Evolutionary conservation across 2,329 filamentous ascomycete genomes (phyloP), one percentile per base, ranked within the genome.

Genomic region (Gyromitra esculenta): DNA sequence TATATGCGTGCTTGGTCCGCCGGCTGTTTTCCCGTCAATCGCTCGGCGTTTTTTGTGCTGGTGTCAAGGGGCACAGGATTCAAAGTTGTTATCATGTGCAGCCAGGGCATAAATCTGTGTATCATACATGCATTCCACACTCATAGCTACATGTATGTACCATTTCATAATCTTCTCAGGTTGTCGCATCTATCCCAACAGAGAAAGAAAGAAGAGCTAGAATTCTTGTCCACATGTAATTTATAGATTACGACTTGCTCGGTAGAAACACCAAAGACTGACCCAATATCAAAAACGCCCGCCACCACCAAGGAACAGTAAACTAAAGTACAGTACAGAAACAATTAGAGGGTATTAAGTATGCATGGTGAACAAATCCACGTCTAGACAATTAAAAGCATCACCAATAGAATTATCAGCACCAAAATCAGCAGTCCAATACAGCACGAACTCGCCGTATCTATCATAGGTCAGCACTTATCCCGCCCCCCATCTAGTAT

Each of bases 391-490:
- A 91, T 84, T 81, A 92, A 82, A 56, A 98, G 86, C 80, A 99
- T 85, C 78, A 98, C 88, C 81, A 99, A 86, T 81, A 99, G 85
- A 37, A 99, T 85, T 75, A 98, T 93, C 79, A 98, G 86, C 48
- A 97, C 92, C 78, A 96, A 89, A 77, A 98, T 97, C 81, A 98
- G 87, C 21, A 96, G 85, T 3, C 87, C 92, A 81, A 99, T 97
- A 84, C 94, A 98, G 85, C 93, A 97, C 83, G 93, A 93, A 80
- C 93, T 97, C 85, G 87, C 87, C 69, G 86, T 87, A 84, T 91
- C 89, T 90, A 81, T 81, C 37, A 39, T 15, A 13, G 21, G 37
- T 79, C 66, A 80, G 65, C 62, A 59, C 9, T 37, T 13, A 6
- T 54, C 35, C 43, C 37, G 31, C 1, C 35, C 31, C 37, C 4